phyloP scores from a whole-genome alignment of 2,329 filamentous ascomycete genomes.

The Thielaviopsis ethacetica region DNA sequence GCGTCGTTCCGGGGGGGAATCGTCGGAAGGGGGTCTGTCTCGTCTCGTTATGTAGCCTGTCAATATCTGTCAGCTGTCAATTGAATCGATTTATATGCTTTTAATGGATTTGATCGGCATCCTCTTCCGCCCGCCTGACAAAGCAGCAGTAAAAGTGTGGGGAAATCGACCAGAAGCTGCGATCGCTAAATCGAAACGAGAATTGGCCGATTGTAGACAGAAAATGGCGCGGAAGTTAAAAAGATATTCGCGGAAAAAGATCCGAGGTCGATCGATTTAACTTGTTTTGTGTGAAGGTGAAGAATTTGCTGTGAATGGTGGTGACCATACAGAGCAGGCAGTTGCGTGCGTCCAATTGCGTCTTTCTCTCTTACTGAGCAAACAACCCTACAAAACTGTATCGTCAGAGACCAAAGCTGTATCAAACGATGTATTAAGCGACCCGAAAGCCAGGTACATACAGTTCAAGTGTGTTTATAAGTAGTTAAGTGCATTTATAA shows the following conservation, averaged over 20 bases:
- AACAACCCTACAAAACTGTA: neutral
- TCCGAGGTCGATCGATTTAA: neutral
- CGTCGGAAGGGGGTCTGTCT: too few species aligned
- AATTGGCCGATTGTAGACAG: neutral
- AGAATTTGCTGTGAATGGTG: too few species aligned
- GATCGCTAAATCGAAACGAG: neutral
- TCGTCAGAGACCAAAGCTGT: too few species aligned
- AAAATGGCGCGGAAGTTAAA: neutral
- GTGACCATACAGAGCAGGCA: too few species aligned
- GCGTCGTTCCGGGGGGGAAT: too few species aligned
- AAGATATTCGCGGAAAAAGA: neutral
- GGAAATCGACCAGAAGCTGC: neutral
- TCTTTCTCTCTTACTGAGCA: neutral
- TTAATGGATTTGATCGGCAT: neutral
- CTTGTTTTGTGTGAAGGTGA: neutral
- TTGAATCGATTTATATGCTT: neutral
- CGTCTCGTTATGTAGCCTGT: too few species aligned
- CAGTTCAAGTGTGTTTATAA: too few species aligned
- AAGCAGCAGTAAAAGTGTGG: neutral
- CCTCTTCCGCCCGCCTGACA: neutral
- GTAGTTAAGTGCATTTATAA: neutral
- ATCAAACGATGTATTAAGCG: too few species aligned
- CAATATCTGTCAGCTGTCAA: neutral
- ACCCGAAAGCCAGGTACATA: neutral
- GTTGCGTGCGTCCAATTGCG: neutral